Base-by-base conservation (phyloP, 768 basidiomycete genomes). In the Pleurotus platypus region DNA sequence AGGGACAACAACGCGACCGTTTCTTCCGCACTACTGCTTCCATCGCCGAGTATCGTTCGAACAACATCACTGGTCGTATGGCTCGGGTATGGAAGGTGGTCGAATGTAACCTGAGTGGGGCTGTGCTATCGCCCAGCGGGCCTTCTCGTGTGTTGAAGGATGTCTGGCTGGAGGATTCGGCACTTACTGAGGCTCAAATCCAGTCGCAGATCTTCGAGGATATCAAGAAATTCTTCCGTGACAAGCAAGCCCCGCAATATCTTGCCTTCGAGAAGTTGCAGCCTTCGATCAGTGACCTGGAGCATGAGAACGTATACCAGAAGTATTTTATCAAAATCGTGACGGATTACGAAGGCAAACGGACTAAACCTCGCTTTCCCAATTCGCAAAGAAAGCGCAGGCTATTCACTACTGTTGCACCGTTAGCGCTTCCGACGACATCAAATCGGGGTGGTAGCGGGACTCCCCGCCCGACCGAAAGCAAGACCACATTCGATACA, bases 91-190 rank as follows among this genome's bases (percentile, higher is more conserved):
- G 59, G 63, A 22, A 53, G 16, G 61, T 54, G 15, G 16, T 35
- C 12, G 48, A 60, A 27, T n/a, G 15, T 4, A 54, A 60, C 37
- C n/a, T 18, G 9, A 37, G 53, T 27, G 46, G 45, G 20, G 61
- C 46, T 16, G 15, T 38, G 1, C 40, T 18, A 2, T 46, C 5
- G 15, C 24, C 18, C n/a, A 38, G 43, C 3, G 38, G 30, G 9
- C 38, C 15, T 8, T 15, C 30, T n/a, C 45, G 56, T 2, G 60
- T 58, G 4, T 22, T 67, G 15, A 64, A 65, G 56, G 63, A 67
- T 40, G 58, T 61, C 5, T 67, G 63, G 64, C 47, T 67, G 2
- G 60, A 61, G 24, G 22, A 13, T 1, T 35, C 15, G 4, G 49
- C 61, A 6, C 9, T 26, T 0, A 60, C 61, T 1, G 63, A 65